Percentiles rank a stretch among this genome's conserved stretches.
phyloP scores from a whole-genome alignment of 2,329 filamentous ascomycete genomes.

The Anthostomella pinea region DNA sequence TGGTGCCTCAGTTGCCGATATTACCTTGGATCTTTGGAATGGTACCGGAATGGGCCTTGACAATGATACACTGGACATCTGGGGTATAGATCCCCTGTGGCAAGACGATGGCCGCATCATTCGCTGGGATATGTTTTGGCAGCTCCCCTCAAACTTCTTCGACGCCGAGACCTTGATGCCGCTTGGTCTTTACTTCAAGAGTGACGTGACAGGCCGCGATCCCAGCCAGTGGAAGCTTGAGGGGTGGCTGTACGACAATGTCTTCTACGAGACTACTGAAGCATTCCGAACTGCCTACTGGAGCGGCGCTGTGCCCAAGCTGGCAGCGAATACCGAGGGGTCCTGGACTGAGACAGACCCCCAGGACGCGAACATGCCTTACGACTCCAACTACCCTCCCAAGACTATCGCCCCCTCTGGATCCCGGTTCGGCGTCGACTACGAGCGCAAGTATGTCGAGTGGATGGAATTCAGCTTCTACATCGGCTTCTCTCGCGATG shows the following conservation, averaged over 20 bases:
- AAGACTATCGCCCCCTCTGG: neutral
- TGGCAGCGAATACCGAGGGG: neutral
- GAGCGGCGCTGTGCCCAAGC: neutral
- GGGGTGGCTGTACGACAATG: neutral
- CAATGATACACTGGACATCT: neutral
- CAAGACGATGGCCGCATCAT: neutral
- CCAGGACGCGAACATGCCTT: neutral
- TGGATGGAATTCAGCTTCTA: conserved; percentile 2
- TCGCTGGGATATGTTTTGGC: neutral
- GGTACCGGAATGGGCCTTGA: neutral
- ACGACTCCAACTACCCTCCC: neutral
- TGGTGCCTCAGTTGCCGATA: neutral
- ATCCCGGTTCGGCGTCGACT: conserved; percentile 1
- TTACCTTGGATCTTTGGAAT: neutral
- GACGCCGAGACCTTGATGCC: neutral
- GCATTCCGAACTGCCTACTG: conserved; percentile 1
- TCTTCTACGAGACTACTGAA: neutral
- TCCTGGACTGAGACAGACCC: neutral
- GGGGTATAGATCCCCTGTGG: neutral
- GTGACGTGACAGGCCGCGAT: neutral
- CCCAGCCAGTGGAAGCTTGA: neutral
- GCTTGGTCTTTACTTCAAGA: neutral
- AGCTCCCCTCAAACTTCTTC: neutral
- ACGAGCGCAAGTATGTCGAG: conserved; percentile 1
- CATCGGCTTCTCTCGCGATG: neutral